Evolutionary conservation across 2,329 filamentous ascomycete species (phyloP), one percentile per base, ranked within the genome.

Genomic region (Delphinella strobiligena): DNA sequence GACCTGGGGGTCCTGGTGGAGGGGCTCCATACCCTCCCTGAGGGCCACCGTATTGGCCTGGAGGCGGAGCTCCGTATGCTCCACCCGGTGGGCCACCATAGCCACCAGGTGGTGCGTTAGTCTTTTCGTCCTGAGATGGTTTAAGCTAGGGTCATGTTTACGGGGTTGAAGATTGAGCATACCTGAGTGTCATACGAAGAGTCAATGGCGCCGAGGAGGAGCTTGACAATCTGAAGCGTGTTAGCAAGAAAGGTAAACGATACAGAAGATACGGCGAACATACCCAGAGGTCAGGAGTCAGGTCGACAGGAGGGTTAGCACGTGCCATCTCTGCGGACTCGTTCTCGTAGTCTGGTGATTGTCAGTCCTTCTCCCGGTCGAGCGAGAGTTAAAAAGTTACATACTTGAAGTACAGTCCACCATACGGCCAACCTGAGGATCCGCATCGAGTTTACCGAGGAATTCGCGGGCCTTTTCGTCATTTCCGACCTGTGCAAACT

Each of bases 341-440:
- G 47, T 78, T 74, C 58, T 80, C 77, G 49, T 72, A 80, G 60
- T 80, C 74, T 75, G 30, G 9, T 0, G 2, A 16, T 30, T 18
- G 40, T 52, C 24, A 53, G 45, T 27, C 9, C 9, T 34, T 38
- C 19, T 10, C 10, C n/a, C 4, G 31, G 4, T 4, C n/a, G 15
- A 4, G 9, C 4, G 27, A 3, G 5, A 16, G n/a, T 27, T 7
- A 29, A 32, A 37, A 45, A n/a, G n/a, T n/a, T n/a, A 64, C 72
- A 56, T 67, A 79, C 75, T 80, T 16, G 76, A 80, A 41, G 77
- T 81, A 61, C 77, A 81, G 56, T 81, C 77, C 42, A 81, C 71
- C 55, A 80, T 59, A 12, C 64, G 57, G 35, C 78, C 78, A 50
- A 82, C 71, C 16, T 58, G 56, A 10, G 75, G 74, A 43, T 81